A percentile compares a stretch with the other conserved stretches of the same genome.
Conservation (phyloP, 148 eudicot species). For the Bassia scoparia region DNA sequence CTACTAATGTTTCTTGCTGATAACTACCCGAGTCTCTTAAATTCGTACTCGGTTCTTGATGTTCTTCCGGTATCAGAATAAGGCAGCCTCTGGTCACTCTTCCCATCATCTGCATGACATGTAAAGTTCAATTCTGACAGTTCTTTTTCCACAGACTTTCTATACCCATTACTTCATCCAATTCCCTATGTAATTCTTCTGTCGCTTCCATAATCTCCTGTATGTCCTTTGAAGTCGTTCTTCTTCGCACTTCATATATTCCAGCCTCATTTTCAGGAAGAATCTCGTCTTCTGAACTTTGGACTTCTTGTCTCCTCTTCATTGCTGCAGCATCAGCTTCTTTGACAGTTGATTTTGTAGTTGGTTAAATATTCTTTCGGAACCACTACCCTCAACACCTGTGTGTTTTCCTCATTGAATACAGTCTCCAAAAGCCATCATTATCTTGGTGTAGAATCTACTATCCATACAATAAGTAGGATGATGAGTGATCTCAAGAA, state of each 20-base stretch:
- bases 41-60: neutral
- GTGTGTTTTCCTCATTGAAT: conserved; percentile 27
- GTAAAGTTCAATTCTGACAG: conserved; percentile 19
- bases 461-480: conserved; percentile 30
- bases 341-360: conserved; percentile 13
- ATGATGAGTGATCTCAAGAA: conserved; percentile 5
- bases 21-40: conserved; percentile 3
- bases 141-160: conserved; percentile 26
- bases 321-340: conserved; percentile 8
- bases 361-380: conserved; percentile 17
- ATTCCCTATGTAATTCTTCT: conserved; percentile 28
- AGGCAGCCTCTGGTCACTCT: conserved; percentile 9
- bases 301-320: conserved; percentile 10
- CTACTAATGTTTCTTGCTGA: conserved; percentile 16
- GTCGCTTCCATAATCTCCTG: conserved; percentile 29
- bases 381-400: neutral
- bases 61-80: neutral
- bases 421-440: conserved; percentile 46
- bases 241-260: conserved; percentile 25
- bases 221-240: conserved; percentile 22
- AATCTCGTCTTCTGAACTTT: neutral
- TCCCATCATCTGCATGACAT: conserved; percentile 24
- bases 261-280: conserved; percentile 2
- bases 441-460: conserved; percentile 37
- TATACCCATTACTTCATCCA: conserved; percentile 27